Base-by-base conservation (phyloP, 192 early-diverging fungal species). In the Podila verticillata region DNA sequence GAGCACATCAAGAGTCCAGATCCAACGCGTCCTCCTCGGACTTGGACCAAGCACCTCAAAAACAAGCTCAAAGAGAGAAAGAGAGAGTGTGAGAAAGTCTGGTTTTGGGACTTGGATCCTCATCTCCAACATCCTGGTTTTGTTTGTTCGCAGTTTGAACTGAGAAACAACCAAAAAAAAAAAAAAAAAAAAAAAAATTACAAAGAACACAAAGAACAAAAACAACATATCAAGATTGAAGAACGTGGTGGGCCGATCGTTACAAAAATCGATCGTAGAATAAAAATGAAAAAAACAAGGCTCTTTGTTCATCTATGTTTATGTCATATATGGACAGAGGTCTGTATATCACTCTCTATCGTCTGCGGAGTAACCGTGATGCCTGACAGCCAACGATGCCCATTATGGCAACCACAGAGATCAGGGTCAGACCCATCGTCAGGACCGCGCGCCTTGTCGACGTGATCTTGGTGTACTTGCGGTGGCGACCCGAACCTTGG, bases 371-470 rank as follows among this genome's bases (percentile, higher is more conserved):
- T 71, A 72, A 61, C 35, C 57, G 80, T 48, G 72, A 75, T 30
- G 70, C 86, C 61, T 72, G 82, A 29, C 70, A 73, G 8, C 64
- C 82, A n/a, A 79, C 81, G 51, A 74, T 22, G 12, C 77, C 77
- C 70, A 80, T 64, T 10, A 80, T 61, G 7, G 77, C 77, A 7
- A 80, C 65, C 2, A 72, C 77, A 7, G 77, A 80, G 32, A 80
- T 30, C 15, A 80, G 24, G 0, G 77, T 80, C 54, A 80, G 30
- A 4, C 77, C 77, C 61, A 80, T 72, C 4, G 77, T 80, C 32
- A 80, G n/a, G 19, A 80, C 68, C 5, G 77, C 59, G 9, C 77
- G 48, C 22, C 77, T 61, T 17, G 77, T 80, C 2, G 77, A 80
- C 47, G 65, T 80, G 44, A 80, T 80, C 61, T 80, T 80, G 58